Evolutionary conservation across 768 basidiomycete species (phyloP).

Genomic region (Tremella yokohamensis): DNA sequence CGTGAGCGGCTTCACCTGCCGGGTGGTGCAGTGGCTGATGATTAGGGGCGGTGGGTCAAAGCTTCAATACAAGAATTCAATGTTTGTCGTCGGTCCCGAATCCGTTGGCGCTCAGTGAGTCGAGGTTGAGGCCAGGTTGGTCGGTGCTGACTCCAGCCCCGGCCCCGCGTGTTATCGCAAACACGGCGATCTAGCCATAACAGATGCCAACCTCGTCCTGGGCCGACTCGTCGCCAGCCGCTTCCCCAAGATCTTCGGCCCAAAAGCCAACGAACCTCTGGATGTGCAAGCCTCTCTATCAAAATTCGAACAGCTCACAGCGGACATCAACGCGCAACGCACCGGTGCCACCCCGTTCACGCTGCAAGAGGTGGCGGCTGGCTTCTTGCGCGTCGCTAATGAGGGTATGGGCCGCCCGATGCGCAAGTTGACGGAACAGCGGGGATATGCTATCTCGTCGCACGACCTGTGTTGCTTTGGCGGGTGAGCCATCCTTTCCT

Average conservation of each 20-base stretch:
- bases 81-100: conserved; percentile 80
- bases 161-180: conserved; percentile 79
- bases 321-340: conserved; percentile 62
- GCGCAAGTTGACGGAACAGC: conserved; percentile 56
- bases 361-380: conserved; percentile 69
- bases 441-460: background rate
- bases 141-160: conserved; percentile 52
- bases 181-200: conserved; percentile 83
- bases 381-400: conserved; percentile 96
- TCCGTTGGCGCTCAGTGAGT: conserved; percentile 74
- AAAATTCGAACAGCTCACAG: conserved; percentile 65
- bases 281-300: conserved; percentile 66
- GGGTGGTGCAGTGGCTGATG: too few species aligned
- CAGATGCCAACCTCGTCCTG: conserved; percentile 85
- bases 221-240: conserved; percentile 82
- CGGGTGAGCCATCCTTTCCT: too few species aligned
- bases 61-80: conserved; percentile 77
- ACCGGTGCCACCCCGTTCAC: conserved; percentile 57
- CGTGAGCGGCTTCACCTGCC: conserved; percentile 30
- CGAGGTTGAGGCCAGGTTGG: too few species aligned
- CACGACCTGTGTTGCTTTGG: conserved; percentile 2
- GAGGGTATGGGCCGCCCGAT: conserved; percentile 96
- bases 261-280: conserved; percentile 76
- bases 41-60: conserved; percentile 75
- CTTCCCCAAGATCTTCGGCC: conserved; percentile 92